These are phyloP conservation scores for Paramecium caudatum DNA, from an alignment of 73 alveolate genomes.

Conservation along the genomic window DNA sequence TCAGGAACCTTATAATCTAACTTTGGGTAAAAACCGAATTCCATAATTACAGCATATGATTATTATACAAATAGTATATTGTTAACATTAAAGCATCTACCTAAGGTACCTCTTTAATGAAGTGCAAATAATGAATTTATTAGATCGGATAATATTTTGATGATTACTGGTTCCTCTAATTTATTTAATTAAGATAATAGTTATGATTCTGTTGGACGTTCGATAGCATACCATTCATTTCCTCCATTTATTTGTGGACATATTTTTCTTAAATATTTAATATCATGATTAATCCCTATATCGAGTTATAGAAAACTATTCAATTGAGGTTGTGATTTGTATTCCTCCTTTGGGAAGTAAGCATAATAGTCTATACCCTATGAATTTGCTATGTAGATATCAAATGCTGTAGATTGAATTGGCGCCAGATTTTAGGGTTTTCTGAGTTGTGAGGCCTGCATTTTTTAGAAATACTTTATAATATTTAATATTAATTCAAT, in stretches of 20 bases:
- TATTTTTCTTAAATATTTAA: slow-evolving; percentile 21
- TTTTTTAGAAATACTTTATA: too few relatives aligned
- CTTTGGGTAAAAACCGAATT: slow-evolving; percentile 16
- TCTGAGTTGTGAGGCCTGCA: too few relatives aligned
- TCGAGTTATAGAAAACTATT: neutral
- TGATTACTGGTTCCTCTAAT: neutral
- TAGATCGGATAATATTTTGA: neutral
- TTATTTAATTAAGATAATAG: neutral
- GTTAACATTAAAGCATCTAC: slow-evolving; percentile 14
- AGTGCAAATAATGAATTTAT: neutral
- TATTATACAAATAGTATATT: neutral
- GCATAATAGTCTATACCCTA: neutral
- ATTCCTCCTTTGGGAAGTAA: neutral
- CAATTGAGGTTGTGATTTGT: neutral
- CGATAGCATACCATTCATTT: neutral
- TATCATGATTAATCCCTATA: neutral
- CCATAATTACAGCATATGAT: neutral
- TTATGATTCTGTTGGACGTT: neutral
- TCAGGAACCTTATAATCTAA: slow-evolving; percentile 4
- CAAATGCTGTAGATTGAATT: slow-evolving; percentile 10
- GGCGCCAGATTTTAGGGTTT: neutral
- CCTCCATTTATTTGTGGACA: neutral
- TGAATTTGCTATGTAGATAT: neutral
- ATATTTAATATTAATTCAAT: neutral
- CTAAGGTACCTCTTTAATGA: slow-evolving; percentile 7